phyloP scores from a whole-genome alignment of 2,329 filamentous ascomycete species.

The Aureobasidium namibiae region DNA sequence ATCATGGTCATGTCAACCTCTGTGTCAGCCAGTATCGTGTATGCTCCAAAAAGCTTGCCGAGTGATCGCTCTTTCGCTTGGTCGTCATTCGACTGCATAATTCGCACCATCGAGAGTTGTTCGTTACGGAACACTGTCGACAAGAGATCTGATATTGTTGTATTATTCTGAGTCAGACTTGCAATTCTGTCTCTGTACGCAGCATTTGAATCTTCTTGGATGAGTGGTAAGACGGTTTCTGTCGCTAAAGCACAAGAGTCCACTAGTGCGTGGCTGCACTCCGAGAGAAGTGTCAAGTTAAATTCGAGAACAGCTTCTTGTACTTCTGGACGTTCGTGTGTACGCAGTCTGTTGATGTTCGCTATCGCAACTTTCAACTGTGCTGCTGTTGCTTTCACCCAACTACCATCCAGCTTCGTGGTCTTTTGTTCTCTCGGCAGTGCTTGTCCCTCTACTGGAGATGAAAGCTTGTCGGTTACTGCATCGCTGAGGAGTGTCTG shows the following conservation, averaged over 20 bases:
- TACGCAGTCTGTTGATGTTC: conserved; percentile 66
- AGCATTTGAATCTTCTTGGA: conserved; percentile 35
- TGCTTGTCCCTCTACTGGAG: conserved; percentile 27
- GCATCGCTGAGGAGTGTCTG: conserved; percentile 12
- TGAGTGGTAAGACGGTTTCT: conserved; percentile 69
- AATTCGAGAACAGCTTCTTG: conserved; percentile 58
- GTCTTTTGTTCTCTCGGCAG: neutral
- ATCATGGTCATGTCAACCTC: conserved; percentile 58
- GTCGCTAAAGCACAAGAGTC: conserved; percentile 64
- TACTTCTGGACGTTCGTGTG: conserved; percentile 62
- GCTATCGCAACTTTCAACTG: conserved; percentile 79
- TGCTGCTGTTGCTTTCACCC: conserved; percentile 70
- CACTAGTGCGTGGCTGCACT: conserved; percentile 65
- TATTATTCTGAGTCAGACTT: conserved; percentile 55
- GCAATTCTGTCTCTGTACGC: conserved; percentile 37
- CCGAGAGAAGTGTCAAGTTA: conserved; percentile 67
- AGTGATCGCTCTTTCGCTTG: conserved; percentile 64
- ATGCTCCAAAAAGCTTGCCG: conserved; percentile 66
- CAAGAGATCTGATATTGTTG: conserved; percentile 53
- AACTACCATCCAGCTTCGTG: conserved; percentile 32
- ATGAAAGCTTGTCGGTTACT: conserved; percentile 15
- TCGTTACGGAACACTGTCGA: conserved; percentile 70
- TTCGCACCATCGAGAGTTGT: conserved; percentile 68
- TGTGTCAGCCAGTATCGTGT: conserved; percentile 56
- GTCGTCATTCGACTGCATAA: conserved; percentile 81